These are phyloP conservation scores for Mycosphaerelloides madeirae DNA, from an alignment of 2,329 filamentous ascomycete genomes.

Conservation along the genomic window DNA sequence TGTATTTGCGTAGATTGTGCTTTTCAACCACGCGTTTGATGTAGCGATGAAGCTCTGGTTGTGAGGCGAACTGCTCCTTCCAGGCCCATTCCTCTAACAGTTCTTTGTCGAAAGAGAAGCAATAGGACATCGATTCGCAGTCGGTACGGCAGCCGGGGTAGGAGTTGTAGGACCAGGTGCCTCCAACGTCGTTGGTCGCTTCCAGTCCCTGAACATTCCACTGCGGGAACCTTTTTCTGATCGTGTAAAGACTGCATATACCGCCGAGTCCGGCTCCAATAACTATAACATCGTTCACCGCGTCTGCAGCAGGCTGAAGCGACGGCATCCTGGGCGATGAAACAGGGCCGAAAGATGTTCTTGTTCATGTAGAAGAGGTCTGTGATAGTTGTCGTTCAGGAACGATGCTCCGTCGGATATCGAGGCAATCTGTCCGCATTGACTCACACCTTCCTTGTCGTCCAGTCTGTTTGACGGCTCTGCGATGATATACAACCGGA, in stretches of 20 bases:
- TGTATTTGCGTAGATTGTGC: conserved; percentile 52
- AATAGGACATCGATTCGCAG: conserved; percentile 42
- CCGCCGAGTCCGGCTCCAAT: conserved; percentile 41
- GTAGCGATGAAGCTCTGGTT: conserved; percentile 48
- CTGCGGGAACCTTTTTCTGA: conserved; percentile 19
- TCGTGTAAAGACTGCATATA: conserved; percentile 33
- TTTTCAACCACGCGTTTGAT: conserved; percentile 56
- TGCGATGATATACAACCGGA: no score
- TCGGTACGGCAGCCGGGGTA: conserved; percentile 41
- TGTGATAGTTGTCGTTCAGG: no score
- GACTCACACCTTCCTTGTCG: no score
- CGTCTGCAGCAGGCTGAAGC: no score
- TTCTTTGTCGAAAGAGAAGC: conserved; percentile 41
- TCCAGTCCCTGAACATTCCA: conserved; percentile 11
- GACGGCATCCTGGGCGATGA: no score
- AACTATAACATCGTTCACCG: conserved; percentile 17
- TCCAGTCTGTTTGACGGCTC: no score
- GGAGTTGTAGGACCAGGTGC: conserved; percentile 26
- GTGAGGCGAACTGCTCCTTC: conserved; percentile 24
- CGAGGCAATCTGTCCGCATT: no score
- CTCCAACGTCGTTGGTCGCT: conserved; percentile 12
- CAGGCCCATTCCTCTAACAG: conserved; percentile 54
- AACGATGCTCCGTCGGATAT: no score
- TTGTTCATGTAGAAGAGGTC: no score
- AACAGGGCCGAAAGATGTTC: no score